phyloP scores from a whole-genome alignment of 2,329 filamentous ascomycete genomes.

The Fusarium concolor region DNA sequence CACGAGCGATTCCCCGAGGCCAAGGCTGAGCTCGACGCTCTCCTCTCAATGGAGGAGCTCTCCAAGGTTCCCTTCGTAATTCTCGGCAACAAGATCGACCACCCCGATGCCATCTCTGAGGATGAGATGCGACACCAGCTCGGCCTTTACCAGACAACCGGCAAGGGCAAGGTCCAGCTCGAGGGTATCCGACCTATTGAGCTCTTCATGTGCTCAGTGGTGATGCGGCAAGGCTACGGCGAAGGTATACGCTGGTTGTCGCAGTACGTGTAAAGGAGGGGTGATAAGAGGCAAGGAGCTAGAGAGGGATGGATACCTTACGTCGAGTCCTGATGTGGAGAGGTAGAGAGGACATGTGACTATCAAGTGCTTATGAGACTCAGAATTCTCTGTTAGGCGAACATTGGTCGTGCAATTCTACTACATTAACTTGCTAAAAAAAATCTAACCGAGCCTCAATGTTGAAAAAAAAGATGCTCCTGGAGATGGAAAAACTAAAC shows the following conservation, averaged over 20 bases:
- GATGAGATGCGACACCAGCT: constrained; percentile 93
- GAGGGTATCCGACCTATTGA: constrained; percentile 96
- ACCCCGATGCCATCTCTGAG: constrained; percentile 94
- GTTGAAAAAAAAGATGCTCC: neutral
- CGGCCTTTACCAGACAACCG: constrained; percentile 94
- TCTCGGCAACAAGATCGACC: constrained; percentile 99
- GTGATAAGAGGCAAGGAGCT: constrained; percentile 8
- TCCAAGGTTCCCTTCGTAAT: constrained; percentile 95
- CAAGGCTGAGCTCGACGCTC: constrained; percentile 95
- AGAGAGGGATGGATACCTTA: constrained; percentile 38
- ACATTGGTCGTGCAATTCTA: constrained; percentile 51
- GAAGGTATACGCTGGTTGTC: constrained; percentile 93
- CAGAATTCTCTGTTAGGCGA: constrained; percentile 53
- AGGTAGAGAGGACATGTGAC: constrained; percentile 35
- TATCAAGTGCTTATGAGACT: constrained; percentile 49
- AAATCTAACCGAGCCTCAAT: neutral
- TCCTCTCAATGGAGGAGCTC: constrained; percentile 96
- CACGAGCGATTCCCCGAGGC: constrained; percentile 93
- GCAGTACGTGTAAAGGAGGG: constrained; percentile 79
- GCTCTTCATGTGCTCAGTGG: constrained; percentile 99
- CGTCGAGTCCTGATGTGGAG: constrained; percentile 26
- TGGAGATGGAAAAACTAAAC: constrained; percentile 23
- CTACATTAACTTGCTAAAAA: constrained; percentile 33
- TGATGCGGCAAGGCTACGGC: constrained; percentile 96
- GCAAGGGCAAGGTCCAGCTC: constrained; percentile 92